These are phyloP conservation scores for Vanrija sp. DNA, from an alignment of 1,284 basidiomycete species.

Conservation along the genomic window DNA sequence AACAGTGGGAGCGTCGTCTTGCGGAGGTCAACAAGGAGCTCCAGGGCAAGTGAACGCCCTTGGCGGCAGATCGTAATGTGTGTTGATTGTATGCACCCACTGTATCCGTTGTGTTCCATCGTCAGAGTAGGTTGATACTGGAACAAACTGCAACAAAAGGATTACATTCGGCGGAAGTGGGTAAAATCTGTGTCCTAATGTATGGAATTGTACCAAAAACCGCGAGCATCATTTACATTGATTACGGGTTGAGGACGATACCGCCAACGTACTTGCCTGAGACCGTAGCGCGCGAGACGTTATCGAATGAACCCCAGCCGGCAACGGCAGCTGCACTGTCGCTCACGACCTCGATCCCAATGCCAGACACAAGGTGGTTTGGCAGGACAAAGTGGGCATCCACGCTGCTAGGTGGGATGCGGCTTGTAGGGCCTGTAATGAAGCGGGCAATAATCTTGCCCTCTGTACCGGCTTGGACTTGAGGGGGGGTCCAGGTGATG, in stretches of 20 bases:
- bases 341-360: constrained; percentile 45
- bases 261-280: constrained; percentile 15
- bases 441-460: constrained; percentile 54
- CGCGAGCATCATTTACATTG: neutral
- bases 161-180: no score
- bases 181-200: no score
- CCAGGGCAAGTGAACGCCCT: constrained; percentile 18
- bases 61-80: no score
- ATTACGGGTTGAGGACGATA: constrained; percentile 7
- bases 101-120: neutral
- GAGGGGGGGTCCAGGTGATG: constrained; percentile 49
- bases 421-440: constrained; percentile 39
- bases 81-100: neutral
- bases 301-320: constrained; percentile 2
- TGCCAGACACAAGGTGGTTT: constrained; percentile 44
- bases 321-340: neutral
- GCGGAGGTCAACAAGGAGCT: constrained; percentile 58
- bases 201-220: neutral
- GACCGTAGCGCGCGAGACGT: constrained; percentile 1
- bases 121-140: neutral
- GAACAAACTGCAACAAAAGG: no score
- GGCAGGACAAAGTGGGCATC: constrained; percentile 49
- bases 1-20: constrained; percentile 61
- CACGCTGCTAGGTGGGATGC: constrained; percentile 25
- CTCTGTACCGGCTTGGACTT: constrained; percentile 17